Base-by-base conservation (phyloP, 176 grass and related monocot genomes). In the Tillandsia fasciculata region DNA sequence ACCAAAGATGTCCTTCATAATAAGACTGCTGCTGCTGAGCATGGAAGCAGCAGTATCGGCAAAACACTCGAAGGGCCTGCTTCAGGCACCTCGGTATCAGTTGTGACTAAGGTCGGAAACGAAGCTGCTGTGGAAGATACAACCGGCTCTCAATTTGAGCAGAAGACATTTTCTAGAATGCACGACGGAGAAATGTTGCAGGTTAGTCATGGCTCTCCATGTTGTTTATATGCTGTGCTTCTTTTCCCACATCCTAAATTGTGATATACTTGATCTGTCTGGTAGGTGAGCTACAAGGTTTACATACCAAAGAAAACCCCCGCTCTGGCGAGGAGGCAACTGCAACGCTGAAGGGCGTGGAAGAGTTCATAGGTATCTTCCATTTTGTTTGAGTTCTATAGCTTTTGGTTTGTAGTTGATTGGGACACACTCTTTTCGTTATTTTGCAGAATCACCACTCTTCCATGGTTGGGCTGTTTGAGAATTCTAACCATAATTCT, bases 121-220 rank as follows among this genome's bases (percentile, higher is more conserved):
- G 33, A 59, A 27, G 24, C 26, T 7, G 53, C 59, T 26, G 75
- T n/a, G 18, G 75, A 50, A 66, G 13, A 76, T 51, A 11, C 52
- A 26, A 61, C 56, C 22, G 75, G 75, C 12, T 77, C 75, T 69
- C 83, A 96, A n/a, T 99, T 87, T 61, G 71, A 99, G 80, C 79
- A 99, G 68, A 93, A 85, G 72, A 93, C 87, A 57, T 88, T 94
- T 76, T 93, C 95, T 78, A 99, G 87, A 75, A 90, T 82, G 87
- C 90, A 80, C 76, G 95, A 94, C 54, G 95, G 95, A 68, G 95
- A 99, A 63, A 23, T 67, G 1, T 87, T 99, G 20, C 74, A 93
- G 89, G 95, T 90, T 69, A 85, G 74, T 79, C 53, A 26, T 11
- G 48, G 59, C 20, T 67, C 77, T 59, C 12, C 18, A 2, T 75